These are phyloP conservation scores for Ophiostoma tasmaniense DNA, from an alignment of 2,329 filamentous ascomycete genomes.

Conservation along the genomic window DNA sequence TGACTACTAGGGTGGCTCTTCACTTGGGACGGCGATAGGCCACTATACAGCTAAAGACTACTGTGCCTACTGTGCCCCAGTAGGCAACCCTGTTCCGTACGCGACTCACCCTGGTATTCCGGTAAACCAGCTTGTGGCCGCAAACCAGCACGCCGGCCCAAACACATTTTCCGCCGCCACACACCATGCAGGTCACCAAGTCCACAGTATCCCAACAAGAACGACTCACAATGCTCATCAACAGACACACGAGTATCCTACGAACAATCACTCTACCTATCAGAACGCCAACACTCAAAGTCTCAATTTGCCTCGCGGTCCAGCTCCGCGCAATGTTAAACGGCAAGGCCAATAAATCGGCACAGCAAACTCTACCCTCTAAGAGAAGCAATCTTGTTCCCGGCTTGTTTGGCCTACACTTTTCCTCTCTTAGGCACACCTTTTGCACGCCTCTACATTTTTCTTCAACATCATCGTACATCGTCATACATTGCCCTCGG, in stretches of 20 bases:
- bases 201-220: neutral
- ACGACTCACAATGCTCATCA: neutral
- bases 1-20: conserved; percentile 22
- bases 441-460: neutral
- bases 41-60: too few relatives aligned
- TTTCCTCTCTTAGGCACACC: neutral
- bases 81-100: neutral
- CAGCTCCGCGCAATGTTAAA: too few relatives aligned
- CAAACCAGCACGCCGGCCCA: neutral
- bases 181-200: neutral
- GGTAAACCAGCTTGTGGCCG: too few relatives aligned
- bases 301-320: too few relatives aligned
- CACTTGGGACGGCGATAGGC: neutral
- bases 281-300: too few relatives aligned
- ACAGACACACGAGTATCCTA: neutral
- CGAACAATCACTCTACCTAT: neutral
- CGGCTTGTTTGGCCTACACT: neutral
- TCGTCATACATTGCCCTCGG: too few relatives aligned
- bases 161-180: neutral
- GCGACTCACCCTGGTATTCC: too few relatives aligned
- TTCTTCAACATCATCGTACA: neutral
- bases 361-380: neutral
- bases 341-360: neutral
- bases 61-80: neutral
- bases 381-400: neutral